These are phyloP conservation scores for Trametes gibbosa DNA, from an alignment of 768 basidiomycete species.

Conservation along the genomic window DNA sequence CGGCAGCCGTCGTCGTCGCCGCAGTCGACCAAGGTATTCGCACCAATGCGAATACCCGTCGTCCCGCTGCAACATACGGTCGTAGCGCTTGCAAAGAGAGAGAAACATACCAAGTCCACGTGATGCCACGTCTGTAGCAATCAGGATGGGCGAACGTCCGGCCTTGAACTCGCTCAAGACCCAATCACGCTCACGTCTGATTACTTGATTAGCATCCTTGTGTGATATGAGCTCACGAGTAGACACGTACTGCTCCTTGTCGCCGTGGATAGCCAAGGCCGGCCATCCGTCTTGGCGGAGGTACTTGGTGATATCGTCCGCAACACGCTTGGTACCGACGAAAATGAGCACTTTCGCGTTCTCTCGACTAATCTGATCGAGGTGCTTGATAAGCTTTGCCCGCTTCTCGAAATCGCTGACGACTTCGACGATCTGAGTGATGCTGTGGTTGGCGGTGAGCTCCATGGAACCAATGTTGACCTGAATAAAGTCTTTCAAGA, in stretches of 20 bases:
- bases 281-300: slow-evolving; percentile 99
- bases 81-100: slow-evolving; percentile 49
- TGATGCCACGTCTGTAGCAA: slow-evolving; percentile 98
- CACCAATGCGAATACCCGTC: slow-evolving; percentile 28
- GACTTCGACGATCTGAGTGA: slow-evolving; percentile 92
- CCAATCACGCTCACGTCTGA: slow-evolving; percentile 97
- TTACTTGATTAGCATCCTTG: background rate
- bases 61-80: slow-evolving; percentile 30
- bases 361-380: slow-evolving; percentile 94
- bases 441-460: slow-evolving; percentile 97
- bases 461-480: slow-evolving; percentile 99
- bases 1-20: slow-evolving; percentile 9
- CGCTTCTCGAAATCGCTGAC: slow-evolving; percentile 98
- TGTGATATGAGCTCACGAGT: background rate
- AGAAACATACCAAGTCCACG: slow-evolving; percentile 96
- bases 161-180: slow-evolving; percentile 98
- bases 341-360: slow-evolving; percentile 99
- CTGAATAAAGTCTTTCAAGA: slow-evolving; percentile 94
- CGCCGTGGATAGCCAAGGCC: slow-evolving; percentile 98
- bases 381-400: slow-evolving; percentile 91
- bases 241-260: slow-evolving; percentile 89
- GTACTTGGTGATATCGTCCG: slow-evolving; percentile 98
- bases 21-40: slow-evolving; percentile 9
- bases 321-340: slow-evolving; percentile 95
- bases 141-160: slow-evolving; percentile 94